Evolutionary conservation across 176 grass and related monocot species (phyloP).

Genomic region (Sorghum bicolor): Sorghum_bicolor_NCBIv3 NC_012874.2:57385501-57386000

Average conservation of each 20-base stretch:
- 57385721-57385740: background rate
- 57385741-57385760: background rate
- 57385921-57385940: background rate
- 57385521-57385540: too few species aligned
- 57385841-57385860: background rate
- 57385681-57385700: background rate
- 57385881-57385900: background rate
- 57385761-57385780: background rate
- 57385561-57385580: too few species aligned
- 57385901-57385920: background rate
- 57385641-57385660: too few species aligned
- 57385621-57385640: too few species aligned
- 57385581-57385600: too few species aligned
- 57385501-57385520: too few species aligned
- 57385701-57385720: background rate
- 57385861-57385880: background rate
- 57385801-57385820: background rate
- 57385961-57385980: background rate
- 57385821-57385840: background rate
- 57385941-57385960: background rate
- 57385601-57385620: too few species aligned
- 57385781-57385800: background rate
- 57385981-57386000: background rate
- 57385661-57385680: too few species aligned
- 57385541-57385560: too few species aligned